Conservation (phyloP, 805 yeast genomes). For the Yamadazyma phyllophila region DNA sequence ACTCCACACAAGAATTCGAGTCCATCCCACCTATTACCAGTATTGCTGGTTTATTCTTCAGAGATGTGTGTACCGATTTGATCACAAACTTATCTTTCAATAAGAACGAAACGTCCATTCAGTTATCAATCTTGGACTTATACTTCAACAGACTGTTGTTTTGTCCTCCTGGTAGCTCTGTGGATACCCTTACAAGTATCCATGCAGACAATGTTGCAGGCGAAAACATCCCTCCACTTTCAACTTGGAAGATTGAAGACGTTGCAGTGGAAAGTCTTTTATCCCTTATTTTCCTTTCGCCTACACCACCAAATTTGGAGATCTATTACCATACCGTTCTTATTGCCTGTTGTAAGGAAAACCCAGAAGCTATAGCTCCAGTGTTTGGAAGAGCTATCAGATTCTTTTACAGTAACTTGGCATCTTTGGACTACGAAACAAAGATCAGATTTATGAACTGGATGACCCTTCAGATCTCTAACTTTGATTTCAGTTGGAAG, state of each 20-base stretch:
- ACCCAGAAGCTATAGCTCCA: slow-evolving; percentile 74
- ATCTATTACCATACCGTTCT: slow-evolving; percentile 83
- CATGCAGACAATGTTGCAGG: slow-evolving; percentile 42
- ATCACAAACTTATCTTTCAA: slow-evolving; percentile 84
- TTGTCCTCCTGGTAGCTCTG: slow-evolving; percentile 64
- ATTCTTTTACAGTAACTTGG: slow-evolving; percentile 68
- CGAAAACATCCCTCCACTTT: slow-evolving; percentile 41
- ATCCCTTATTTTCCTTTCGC: slow-evolving; percentile 73
- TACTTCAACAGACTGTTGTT: slow-evolving; percentile 61
- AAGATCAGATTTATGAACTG: slow-evolving; percentile 76
- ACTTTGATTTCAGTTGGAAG: slow-evolving; percentile 94
- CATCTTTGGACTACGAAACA: slow-evolving; percentile 71
- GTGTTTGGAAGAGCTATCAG: slow-evolving; percentile 91
- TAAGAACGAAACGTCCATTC: slow-evolving; percentile 81
- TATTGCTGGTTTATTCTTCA: slow-evolving; percentile 52
- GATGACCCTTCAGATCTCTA: slow-evolving; percentile 91
- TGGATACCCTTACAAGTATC: slow-evolving; percentile 58
- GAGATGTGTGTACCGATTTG: slow-evolving; percentile 74
- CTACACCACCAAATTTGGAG: slow-evolving; percentile 59
- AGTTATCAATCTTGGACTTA: slow-evolving; percentile 67
- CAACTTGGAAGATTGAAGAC: slow-evolving; percentile 92
- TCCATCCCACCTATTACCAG: slow-evolving; percentile 50
- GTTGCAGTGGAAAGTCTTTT: slow-evolving; percentile 80
- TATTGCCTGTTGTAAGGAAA: slow-evolving; percentile 84
- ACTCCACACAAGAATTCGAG: slow-evolving; percentile 49